Evolutionary conservation across 768 basidiomycete genomes (phyloP).

Genomic region (Pleurotus djamor): DNA sequence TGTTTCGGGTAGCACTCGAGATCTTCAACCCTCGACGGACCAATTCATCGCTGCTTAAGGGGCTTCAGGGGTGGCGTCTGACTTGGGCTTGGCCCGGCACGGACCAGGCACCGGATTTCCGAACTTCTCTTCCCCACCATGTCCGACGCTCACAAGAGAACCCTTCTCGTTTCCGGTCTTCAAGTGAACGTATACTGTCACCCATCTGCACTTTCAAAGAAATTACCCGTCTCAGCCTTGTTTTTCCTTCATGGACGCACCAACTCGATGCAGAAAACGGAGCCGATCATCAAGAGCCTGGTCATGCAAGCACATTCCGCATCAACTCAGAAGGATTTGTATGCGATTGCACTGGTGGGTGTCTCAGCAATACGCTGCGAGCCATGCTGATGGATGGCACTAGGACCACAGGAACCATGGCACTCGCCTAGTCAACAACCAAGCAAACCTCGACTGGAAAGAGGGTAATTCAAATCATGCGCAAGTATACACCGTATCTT

Average conservation of each 20-base stretch:
- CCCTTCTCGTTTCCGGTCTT: conserved; percentile 24
- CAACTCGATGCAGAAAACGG: conserved; percentile 24
- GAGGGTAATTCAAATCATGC: conserved; percentile 36
- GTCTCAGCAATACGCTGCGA: neutral
- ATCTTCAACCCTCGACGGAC: too few relatives aligned
- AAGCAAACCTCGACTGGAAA: conserved; percentile 34
- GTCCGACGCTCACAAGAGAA: neutral
- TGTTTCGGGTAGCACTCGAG: too few relatives aligned
- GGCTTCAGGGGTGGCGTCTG: too few relatives aligned
- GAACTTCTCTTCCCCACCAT: too few relatives aligned
- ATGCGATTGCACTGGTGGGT: conserved; percentile 37
- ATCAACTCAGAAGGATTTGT: conserved; percentile 19
- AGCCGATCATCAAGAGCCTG: conserved; percentile 22
- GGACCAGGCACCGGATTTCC: too few relatives aligned
- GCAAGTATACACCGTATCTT: conserved; percentile 22
- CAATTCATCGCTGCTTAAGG: too few relatives aligned
- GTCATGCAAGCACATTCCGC: conserved; percentile 15
- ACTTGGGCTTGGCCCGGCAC: too few relatives aligned
- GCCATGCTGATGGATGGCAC: neutral
- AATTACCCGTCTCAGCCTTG: conserved; percentile 27
- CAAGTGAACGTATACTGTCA: conserved; percentile 29
- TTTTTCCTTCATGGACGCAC: conserved; percentile 43
- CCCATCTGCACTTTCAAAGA: conserved; percentile 9
- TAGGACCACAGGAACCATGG: conserved; percentile 51
- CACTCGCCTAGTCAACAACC: conserved; percentile 25